Evolutionary conservation across 116 monocot genomes (phyloP).

Genomic region (Posidonia oceanica): DNA sequence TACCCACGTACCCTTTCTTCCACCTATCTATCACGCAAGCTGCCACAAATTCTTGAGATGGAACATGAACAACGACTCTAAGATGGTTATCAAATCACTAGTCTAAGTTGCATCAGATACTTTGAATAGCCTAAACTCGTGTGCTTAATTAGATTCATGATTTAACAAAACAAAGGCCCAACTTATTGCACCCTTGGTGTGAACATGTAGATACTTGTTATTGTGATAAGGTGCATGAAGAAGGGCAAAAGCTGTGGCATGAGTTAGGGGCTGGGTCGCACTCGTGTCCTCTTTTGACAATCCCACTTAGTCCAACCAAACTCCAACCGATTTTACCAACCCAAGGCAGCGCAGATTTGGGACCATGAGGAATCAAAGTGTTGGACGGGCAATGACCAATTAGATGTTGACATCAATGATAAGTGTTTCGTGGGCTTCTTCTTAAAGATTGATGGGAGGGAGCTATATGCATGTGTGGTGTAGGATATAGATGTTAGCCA

Average conservation of each 20-base stretch:
- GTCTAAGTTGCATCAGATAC: not conserved
- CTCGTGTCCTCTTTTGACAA: not conserved
- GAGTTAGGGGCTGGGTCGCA: conserved; percentile 7
- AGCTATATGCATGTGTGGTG: not conserved
- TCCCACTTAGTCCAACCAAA: conserved; percentile 4
- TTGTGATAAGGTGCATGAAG: not conserved
- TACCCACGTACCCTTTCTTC: not conserved
- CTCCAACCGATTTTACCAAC: conserved; percentile 6
- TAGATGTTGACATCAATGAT: not conserved
- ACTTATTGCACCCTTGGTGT: not conserved
- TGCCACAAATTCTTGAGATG: not conserved
- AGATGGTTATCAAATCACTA: not conserved
- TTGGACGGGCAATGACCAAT: not conserved
- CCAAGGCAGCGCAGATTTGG: not conserved
- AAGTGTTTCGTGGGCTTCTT: not conserved
- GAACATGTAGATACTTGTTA: not conserved
- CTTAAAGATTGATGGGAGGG: not conserved
- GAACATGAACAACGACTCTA: not conserved
- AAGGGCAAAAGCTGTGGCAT: not conserved
- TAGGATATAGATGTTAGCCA: too few species aligned
- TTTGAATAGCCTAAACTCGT: not conserved
- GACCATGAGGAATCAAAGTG: not conserved
- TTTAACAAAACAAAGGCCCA: not conserved
- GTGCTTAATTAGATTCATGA: not conserved
- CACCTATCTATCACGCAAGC: not conserved